Evolutionary conservation across 352 stramenopile genomes (phyloP).

Genomic region (Globisporangium megalacanthum): DNA sequence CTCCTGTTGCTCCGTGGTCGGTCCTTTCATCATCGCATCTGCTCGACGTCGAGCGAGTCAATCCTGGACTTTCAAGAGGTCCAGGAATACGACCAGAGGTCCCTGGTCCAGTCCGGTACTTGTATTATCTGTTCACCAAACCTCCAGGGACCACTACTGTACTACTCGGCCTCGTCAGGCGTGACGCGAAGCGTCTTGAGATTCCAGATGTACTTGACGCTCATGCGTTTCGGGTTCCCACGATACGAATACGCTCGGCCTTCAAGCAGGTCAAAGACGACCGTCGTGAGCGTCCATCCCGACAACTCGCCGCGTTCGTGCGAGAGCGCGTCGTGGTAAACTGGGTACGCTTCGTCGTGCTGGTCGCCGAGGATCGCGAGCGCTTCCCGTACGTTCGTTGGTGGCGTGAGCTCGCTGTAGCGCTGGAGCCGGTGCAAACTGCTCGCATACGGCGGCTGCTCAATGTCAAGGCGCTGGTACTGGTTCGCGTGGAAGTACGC

Average conservation of each 20-base stretch:
- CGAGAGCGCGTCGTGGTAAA: slow-evolving; percentile 62
- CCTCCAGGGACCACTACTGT: background rate
- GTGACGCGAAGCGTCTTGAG: slow-evolving; percentile 33
- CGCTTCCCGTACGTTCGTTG: slow-evolving; percentile 33
- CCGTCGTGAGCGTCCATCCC: slow-evolving; percentile 62
- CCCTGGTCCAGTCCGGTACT: too few species aligned
- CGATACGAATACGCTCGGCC: slow-evolving; percentile 41
- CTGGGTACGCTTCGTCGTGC: slow-evolving; percentile 43
- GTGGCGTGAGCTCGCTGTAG: slow-evolving; percentile 43
- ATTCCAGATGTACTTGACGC: slow-evolving; percentile 40
- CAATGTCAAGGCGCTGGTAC: slow-evolving; percentile 58
- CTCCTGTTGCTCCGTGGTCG: slow-evolving; percentile 2
- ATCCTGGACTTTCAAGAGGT: background rate
- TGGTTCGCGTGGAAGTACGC: slow-evolving; percentile 73
- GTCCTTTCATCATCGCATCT: slow-evolving; percentile 7
- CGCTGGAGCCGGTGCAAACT: slow-evolving; percentile 57
- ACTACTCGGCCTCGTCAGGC: slow-evolving; percentile 6
- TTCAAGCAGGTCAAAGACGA: slow-evolving; percentile 52
- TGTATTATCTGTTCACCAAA: background rate
- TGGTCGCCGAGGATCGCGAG: slow-evolving; percentile 64
- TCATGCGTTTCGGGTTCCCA: slow-evolving; percentile 32
- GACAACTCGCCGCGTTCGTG: slow-evolving; percentile 55
- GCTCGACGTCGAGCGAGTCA: too few species aligned
- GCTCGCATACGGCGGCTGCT: slow-evolving; percentile 59
- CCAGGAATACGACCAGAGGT: too few species aligned